Base-by-base conservation (phyloP, 2,329 filamentous ascomycete genomes). In the Clarireedia homoeocarpa region DNA sequence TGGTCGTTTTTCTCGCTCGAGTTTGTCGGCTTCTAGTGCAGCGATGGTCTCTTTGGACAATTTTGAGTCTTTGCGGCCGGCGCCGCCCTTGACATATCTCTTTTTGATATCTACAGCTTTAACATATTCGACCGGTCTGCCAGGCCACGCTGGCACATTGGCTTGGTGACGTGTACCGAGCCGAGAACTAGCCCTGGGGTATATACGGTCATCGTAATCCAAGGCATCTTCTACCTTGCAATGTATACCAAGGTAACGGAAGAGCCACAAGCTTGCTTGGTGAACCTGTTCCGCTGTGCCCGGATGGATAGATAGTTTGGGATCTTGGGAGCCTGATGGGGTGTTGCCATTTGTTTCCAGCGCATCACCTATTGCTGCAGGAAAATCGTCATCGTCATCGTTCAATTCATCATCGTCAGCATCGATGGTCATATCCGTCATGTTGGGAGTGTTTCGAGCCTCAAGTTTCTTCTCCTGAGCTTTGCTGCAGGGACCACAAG, bases 161-260 rank as follows among this genome's bases (percentile, higher is more conserved):
- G 94, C 92, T 74, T 99, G 94, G 71, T 97, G 91, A 55, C 91
- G 84, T 9, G 91, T 89, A 6, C 94, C 94, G 39, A 97, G 77
- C 39, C 94, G 86, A 55, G 94, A 97, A 69, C 91, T 95, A 15
- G 94, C 92, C 62, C 94, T 86, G 7, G 94, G 94, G 68, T 97
- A 97, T 62, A 99, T 97, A 61, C 94, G 86, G 71, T 99, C 94
- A 67, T 99, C 94, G 69, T 96, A 95, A 70, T 99, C 94, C 30
- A 99, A 77, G 0, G 90, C 94, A 73, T 99, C 94, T 71, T 97
- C 91, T 1, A 94, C 88, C 63, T 91, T 88, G 72, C 91, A 96
- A 72, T 99, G 94, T 63, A 96, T 91, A 39, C 94, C 94, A 6
- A 99, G 75, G 71, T 99, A 99, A 59, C 94, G 84, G 75, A 94